Conservation (phyloP, 2,329 filamentous ascomycete species). For the Aspergillus glaucus region DNA sequence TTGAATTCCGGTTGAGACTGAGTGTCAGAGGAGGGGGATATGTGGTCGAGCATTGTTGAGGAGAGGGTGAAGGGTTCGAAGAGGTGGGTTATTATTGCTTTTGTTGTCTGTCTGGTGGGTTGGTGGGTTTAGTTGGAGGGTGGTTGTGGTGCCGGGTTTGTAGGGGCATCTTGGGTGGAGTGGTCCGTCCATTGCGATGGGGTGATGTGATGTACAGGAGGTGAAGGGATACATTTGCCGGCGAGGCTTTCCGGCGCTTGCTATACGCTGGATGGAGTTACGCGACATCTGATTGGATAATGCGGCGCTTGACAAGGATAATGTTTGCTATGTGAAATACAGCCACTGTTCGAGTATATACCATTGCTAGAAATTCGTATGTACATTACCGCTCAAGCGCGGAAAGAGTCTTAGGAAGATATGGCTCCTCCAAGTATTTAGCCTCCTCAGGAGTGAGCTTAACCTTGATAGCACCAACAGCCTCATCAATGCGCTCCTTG, state of each 20-base stretch:
- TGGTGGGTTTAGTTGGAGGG: constrained; percentile 1
- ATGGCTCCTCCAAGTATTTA: constrained; percentile 57
- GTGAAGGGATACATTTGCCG: no score
- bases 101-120: background rate
- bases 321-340: no score
- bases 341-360: no score
- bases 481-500: constrained; percentile 56
- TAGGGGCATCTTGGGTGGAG: constrained; percentile 5
- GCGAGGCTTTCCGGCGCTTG: no score
- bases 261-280: no score
- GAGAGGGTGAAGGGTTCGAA: constrained; percentile 12
- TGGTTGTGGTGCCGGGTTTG: constrained; percentile 1
- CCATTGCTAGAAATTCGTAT: background rate
- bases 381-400: constrained; percentile 19
- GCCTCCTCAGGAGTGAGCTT: constrained; percentile 54
- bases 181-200: no score
- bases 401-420: constrained; percentile 44
- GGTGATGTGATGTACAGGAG: no score
- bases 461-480: constrained; percentile 43
- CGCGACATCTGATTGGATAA: no score
- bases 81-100: constrained; percentile 7
- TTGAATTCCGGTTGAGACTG: constrained; percentile 1
- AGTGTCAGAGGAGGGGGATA: constrained; percentile 2
- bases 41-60: constrained; percentile 9
- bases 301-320: no score